Conservation (phyloP, 306 rosid species). For the Vicia sativa region DNA sequence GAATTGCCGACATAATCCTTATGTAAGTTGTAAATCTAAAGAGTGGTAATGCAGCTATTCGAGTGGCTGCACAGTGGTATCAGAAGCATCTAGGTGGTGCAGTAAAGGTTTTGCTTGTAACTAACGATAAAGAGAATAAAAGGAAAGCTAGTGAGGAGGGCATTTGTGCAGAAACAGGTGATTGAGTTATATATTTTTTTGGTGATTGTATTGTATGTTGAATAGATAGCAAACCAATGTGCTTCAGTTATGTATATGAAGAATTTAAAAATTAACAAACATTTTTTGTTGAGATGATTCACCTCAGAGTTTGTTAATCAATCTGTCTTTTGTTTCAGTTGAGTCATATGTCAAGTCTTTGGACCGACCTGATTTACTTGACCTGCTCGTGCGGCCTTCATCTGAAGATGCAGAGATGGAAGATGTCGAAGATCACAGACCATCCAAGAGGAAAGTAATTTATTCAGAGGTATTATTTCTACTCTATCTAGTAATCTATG, state of each 20-base stretch:
- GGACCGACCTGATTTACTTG: conserved; percentile 82
- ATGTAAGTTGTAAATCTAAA: conserved; percentile 37
- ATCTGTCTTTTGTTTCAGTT: conserved; percentile 57
- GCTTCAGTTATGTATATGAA: conserved; percentile 14
- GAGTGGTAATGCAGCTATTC: conserved; percentile 70
- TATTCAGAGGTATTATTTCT: conserved; percentile 66
- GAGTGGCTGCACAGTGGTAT: conserved; percentile 96
- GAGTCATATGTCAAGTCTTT: conserved; percentile 89
- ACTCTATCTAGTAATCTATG: conserved; percentile 21
- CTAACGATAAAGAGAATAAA: conserved; percentile 91
- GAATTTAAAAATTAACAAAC: background rate
- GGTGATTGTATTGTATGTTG: conserved; percentile 31
- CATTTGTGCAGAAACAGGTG: conserved; percentile 89
- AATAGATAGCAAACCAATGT: conserved; percentile 14
- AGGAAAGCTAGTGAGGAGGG: conserved; percentile 92
- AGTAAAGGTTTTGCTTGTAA: conserved; percentile 72
- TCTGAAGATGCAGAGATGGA: conserved; percentile 80
- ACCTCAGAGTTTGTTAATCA: conserved; percentile 30
- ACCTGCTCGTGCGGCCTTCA: conserved; percentile 79
- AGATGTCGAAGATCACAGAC: conserved; percentile 86
- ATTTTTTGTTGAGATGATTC: background rate
- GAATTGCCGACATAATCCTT: conserved; percentile 23
- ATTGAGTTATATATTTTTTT: conserved; percentile 33
- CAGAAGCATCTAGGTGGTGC: conserved; percentile 87
- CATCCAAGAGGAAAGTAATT: conserved; percentile 82